These are phyloP conservation scores for Saitozyma podzolica DNA, from an alignment of 768 basidiomycete species.

Conservation along the genomic window DNA sequence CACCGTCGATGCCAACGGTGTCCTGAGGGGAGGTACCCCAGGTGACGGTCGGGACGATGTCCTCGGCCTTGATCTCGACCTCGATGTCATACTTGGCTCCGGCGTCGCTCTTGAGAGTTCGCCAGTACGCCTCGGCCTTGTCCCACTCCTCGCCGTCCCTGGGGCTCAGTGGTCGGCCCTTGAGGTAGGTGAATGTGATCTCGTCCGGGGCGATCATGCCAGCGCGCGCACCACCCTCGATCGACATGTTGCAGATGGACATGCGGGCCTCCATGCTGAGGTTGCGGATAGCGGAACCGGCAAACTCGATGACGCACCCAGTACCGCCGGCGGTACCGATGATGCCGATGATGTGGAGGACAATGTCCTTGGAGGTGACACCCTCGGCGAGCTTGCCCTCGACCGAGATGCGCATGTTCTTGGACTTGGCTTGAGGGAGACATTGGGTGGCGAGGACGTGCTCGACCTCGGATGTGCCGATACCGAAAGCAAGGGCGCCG, in stretches of 20 bases:
- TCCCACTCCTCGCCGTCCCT: constrained; percentile 80
- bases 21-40: constrained; percentile 95
- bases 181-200: constrained; percentile 79
- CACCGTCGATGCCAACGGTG: constrained; percentile 75
- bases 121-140: constrained; percentile 79
- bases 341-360: constrained; percentile 82
- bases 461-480: constrained; percentile 91
- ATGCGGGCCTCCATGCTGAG: constrained; percentile 87
- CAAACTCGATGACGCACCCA: constrained; percentile 86
- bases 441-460: constrained; percentile 92
- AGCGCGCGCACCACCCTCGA: constrained; percentile 87
- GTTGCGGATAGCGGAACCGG: constrained; percentile 79
- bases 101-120: constrained; percentile 72
- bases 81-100: constrained; percentile 82
- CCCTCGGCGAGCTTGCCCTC: constrained; percentile 78
- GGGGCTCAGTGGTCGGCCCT: constrained; percentile 75
- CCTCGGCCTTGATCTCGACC: constrained; percentile 73
- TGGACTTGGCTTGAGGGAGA: constrained; percentile 78
- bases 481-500: constrained; percentile 88
- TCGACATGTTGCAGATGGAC: constrained; percentile 84
- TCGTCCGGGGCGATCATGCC: constrained; percentile 92
- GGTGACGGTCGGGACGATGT: constrained; percentile 85
- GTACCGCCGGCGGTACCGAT: constrained; percentile 94
- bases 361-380: constrained; percentile 82
- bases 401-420: constrained; percentile 90